Evolutionary conservation across 352 stramenopile species (phyloP).

Genomic region (Discostella stelligera): DNA sequence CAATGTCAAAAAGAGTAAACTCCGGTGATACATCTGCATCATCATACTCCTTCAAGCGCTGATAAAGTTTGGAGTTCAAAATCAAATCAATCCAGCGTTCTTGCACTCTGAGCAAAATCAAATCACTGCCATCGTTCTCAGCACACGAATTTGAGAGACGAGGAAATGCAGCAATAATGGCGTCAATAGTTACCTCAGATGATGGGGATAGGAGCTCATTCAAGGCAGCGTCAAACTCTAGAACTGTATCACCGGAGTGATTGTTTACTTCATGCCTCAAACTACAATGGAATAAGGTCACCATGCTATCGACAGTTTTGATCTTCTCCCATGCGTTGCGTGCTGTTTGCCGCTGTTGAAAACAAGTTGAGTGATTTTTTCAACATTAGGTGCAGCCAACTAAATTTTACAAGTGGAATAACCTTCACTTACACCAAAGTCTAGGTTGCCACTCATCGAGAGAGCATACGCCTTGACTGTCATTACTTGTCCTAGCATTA

Average conservation of each 20-base stretch:
- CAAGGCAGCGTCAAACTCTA: constrained; percentile 46
- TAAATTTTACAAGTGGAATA: not conserved
- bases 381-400: not conserved
- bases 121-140: constrained; percentile 31
- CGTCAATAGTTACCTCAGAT: constrained; percentile 8
- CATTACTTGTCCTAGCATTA: constrained; percentile 30
- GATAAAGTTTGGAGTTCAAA: constrained; percentile 27
- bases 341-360: constrained; percentile 22
- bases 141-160: constrained; percentile 49
- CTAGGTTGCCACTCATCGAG: constrained; percentile 39
- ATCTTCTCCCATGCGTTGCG: constrained; percentile 39
- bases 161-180: constrained; percentile 38
- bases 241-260: constrained; percentile 29
- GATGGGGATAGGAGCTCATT: constrained; percentile 30
- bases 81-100: constrained; percentile 48
- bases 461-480: constrained; percentile 37
- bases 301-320: constrained; percentile 39
- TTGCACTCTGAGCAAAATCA: constrained; percentile 39
- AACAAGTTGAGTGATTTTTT: not conserved
- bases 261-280: constrained; percentile 34
- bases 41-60: constrained; percentile 17
- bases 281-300: constrained; percentile 48
- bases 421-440: constrained; percentile 21
- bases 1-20: constrained; percentile 29
- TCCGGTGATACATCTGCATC: not conserved